Conservation (phyloP, 768 basidiomycete genomes). For the Panaeolus papilionaceus region DNA sequence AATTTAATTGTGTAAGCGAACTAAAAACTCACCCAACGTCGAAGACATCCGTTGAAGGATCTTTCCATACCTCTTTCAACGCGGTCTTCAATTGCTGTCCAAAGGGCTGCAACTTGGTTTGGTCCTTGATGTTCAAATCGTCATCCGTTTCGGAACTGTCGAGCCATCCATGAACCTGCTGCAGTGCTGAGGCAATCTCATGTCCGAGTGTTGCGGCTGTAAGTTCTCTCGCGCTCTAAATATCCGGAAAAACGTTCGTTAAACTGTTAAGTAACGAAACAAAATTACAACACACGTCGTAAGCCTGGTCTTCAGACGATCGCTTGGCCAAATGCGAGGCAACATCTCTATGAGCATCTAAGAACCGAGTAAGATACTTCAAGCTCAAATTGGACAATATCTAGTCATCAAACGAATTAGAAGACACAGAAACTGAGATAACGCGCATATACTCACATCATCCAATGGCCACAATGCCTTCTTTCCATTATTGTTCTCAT, state of each 20-base stretch:
- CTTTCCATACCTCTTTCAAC: slow-evolving; percentile 77
- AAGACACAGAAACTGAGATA: background rate
- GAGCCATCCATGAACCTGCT: slow-evolving; percentile 58
- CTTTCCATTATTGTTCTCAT: slow-evolving; percentile 33
- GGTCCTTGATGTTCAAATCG: slow-evolving; percentile 50
- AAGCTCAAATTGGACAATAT: slow-evolving; percentile 57
- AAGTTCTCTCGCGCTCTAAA: slow-evolving; percentile 84
- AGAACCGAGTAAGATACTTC: slow-evolving; percentile 61
- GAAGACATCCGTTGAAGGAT: slow-evolving; percentile 73
- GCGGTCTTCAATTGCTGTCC: slow-evolving; percentile 65
- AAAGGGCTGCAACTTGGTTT: slow-evolving; percentile 50
- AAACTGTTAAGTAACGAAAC: background rate
- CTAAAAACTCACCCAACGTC: slow-evolving; percentile 68
- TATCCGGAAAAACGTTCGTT: slow-evolving; percentile 10
- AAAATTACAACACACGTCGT: slow-evolving; percentile 59
- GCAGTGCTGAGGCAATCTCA: slow-evolving; percentile 77
- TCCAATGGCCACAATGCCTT: slow-evolving; percentile 65
- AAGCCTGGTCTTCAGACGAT: slow-evolving; percentile 81
- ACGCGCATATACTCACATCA: slow-evolving; percentile 54
- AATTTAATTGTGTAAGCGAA: background rate
- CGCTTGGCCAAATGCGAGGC: slow-evolving; percentile 71
- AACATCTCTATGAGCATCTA: slow-evolving; percentile 69
- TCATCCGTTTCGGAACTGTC: slow-evolving; percentile 51
- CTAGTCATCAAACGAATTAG: slow-evolving; percentile 36
- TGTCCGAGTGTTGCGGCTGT: slow-evolving; percentile 82